A percentile compares a stretch with the other conserved stretches of the same genome.
phyloP scores from a whole-genome alignment of 225 moss, liverwort and hornwort genomes.

The Polytrichum commune region DNA sequence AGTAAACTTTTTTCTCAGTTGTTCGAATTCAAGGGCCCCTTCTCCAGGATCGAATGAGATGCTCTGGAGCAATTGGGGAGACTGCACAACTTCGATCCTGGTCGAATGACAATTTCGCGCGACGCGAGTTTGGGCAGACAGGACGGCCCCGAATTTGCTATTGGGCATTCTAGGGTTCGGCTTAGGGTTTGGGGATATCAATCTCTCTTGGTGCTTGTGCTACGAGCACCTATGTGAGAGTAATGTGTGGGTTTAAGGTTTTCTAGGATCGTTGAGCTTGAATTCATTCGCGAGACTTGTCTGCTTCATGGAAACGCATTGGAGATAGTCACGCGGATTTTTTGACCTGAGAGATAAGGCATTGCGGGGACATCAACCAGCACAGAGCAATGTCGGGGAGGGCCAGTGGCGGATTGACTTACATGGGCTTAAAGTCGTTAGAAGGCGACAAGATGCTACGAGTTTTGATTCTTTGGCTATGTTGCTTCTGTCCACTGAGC shows the following conservation, averaged over 20 bases:
- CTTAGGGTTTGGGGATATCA: no score
- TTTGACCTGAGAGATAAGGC: not conserved
- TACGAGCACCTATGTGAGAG: not conserved
- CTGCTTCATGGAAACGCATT: not conserved
- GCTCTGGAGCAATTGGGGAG: no score
- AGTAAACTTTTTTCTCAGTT: no score
- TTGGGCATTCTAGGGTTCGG: no score
- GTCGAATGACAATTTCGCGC: no score
- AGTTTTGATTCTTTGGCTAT: constrained; percentile 18
- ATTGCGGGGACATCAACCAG: not conserved
- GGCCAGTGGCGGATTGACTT: not conserved
- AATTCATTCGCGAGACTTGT: not conserved
- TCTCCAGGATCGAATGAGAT: no score
- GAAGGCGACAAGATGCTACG: constrained; percentile 13
- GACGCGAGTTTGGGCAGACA: no score
- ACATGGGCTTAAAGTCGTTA: constrained; percentile 21
- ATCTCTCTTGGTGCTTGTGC: not conserved
- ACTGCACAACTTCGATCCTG: no score
- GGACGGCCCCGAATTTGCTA: no score
- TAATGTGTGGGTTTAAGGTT: not conserved
- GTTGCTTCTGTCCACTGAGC: constrained; percentile 25
- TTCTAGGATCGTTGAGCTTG: not conserved
- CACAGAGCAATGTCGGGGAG: not conserved
- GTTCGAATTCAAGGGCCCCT: no score
- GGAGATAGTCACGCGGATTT: not conserved